Percentiles rank a stretch among this genome's conserved stretches.
Conservation (phyloP, 2,329 filamentous ascomycete genomes). For the Pseudocercospora eumusae region DNA sequence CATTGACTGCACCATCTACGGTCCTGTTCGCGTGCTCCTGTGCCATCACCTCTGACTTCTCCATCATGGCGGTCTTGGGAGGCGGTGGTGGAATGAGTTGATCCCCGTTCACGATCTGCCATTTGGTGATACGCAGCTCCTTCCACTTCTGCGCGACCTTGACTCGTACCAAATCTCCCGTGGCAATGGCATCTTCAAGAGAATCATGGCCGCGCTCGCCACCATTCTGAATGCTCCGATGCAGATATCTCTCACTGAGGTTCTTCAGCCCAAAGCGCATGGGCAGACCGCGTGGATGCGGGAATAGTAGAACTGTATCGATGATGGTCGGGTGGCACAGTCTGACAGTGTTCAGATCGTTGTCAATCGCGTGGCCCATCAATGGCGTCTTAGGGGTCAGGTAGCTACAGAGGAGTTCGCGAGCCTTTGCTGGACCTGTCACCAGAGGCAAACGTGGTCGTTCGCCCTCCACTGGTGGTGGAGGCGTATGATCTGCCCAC, state of each 20-base stretch:
- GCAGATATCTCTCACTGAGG: constrained; percentile 69
- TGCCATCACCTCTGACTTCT: constrained; percentile 5
- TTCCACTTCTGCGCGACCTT: constrained; percentile 72
- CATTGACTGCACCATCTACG: constrained; percentile 11
- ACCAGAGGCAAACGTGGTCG: constrained; percentile 65
- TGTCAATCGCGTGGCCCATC: constrained; percentile 92
- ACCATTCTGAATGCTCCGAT: constrained; percentile 76
- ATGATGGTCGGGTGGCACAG: constrained; percentile 82
- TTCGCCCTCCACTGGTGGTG: constrained; percentile 22
- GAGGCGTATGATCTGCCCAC: constrained; percentile 25
- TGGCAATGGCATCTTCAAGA: constrained; percentile 84
- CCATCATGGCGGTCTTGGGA: neutral
- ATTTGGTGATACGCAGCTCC: constrained; percentile 65
- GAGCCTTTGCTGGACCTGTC: constrained; percentile 70
- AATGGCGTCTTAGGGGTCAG: constrained; percentile 77
- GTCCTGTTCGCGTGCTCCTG: constrained; percentile 11
- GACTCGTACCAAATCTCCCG: constrained; percentile 78
- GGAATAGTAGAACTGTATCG: constrained; percentile 83
- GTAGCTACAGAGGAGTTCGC: constrained; percentile 73
- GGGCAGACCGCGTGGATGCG: constrained; percentile 74
- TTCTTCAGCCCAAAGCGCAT: constrained; percentile 74
- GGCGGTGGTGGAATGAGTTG: constrained; percentile 33
- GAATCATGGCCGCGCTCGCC: constrained; percentile 76
- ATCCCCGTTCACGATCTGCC: constrained; percentile 59
- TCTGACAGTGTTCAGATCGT: constrained; percentile 83